phyloP scores from a whole-genome alignment of 176 grass and related monocot species.

The Eragrostis nindensis region DNA sequence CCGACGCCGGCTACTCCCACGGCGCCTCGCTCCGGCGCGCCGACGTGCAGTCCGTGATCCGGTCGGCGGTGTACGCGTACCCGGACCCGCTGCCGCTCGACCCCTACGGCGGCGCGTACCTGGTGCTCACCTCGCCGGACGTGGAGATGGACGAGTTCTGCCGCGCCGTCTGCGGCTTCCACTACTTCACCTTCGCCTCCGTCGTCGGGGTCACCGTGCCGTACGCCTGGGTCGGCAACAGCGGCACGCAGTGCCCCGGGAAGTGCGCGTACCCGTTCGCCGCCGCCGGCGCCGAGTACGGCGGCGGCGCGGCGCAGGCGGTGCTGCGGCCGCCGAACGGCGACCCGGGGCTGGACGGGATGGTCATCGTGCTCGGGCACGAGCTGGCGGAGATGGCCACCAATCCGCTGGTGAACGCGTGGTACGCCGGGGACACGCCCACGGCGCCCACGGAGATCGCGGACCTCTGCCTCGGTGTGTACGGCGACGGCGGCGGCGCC shows the following conservation, averaged over 20 bases:
- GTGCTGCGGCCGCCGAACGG: slow-evolving; percentile 74
- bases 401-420: slow-evolving; percentile 78
- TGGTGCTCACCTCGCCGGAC: slow-evolving; percentile 87
- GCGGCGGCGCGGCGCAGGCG: neutral
- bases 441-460: slow-evolving; percentile 90
- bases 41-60: slow-evolving; percentile 74
- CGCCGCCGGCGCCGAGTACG: slow-evolving; percentile 36
- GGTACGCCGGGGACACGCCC: slow-evolving; percentile 83
- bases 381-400: slow-evolving; percentile 79
- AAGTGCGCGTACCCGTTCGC: slow-evolving; percentile 87
- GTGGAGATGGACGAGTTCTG: slow-evolving; percentile 83
- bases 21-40: slow-evolving; percentile 65
- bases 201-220: slow-evolving; percentile 80
- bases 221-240: slow-evolving; percentile 91
- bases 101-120: slow-evolving; percentile 66
- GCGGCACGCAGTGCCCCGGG: slow-evolving; percentile 73
- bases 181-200: slow-evolving; percentile 83
- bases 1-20: slow-evolving; percentile 64
- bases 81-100: slow-evolving; percentile 65
- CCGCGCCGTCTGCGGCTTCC: slow-evolving; percentile 88
- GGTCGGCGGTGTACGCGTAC: slow-evolving; percentile 54
- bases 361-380: slow-evolving; percentile 85
- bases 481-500: slow-evolving; percentile 72
- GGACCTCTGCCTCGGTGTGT: slow-evolving; percentile 80
- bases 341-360: slow-evolving; percentile 71